Percentiles rank a stretch among this genome's conserved stretches.
phyloP scores from a whole-genome alignment of 1,139 yeast species.

The Saccharomyces hybrid region DNA sequence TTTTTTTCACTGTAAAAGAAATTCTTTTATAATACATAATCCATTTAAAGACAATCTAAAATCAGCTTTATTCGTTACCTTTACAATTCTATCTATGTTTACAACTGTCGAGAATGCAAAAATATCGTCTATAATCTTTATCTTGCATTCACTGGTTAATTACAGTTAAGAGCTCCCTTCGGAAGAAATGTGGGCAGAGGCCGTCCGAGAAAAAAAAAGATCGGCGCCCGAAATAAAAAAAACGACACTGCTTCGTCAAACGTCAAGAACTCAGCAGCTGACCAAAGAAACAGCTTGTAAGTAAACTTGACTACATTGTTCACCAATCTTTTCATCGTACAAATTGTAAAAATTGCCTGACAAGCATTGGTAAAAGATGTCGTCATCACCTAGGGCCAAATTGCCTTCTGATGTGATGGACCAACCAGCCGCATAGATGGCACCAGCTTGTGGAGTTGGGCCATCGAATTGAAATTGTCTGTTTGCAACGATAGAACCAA shows the following conservation, averaged over 20 bases:
- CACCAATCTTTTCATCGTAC: constrained; percentile 62
- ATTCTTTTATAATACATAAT: neutral
- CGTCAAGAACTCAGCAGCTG: constrained; percentile 39
- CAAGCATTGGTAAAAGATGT: constrained; percentile 69
- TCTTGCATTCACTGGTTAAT: neutral
- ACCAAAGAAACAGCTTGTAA: constrained; percentile 58
- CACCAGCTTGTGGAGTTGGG: constrained; percentile 88
- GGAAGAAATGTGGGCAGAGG: neutral
- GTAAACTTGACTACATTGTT: constrained; percentile 59
- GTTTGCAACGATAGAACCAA: constrained; percentile 80
- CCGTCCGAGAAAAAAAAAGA: neutral
- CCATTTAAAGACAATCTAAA: neutral
- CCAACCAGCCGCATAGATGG: constrained; percentile 84
- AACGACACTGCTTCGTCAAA: neutral
- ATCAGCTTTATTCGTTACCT: neutral
- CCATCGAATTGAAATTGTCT: constrained; percentile 88
- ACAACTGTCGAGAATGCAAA: neutral
- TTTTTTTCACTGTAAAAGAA: neutral
- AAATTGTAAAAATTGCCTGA: constrained; percentile 80
- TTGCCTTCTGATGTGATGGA: constrained; percentile 54
- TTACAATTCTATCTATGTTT: neutral
- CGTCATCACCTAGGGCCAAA: constrained; percentile 62
- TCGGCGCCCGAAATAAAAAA: neutral
- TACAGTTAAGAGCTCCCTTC: neutral
- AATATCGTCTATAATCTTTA: neutral